Evolutionary conservation across 176 grass and related monocot genomes (phyloP).

Genomic region (Aegilops umbellulata): DNA sequence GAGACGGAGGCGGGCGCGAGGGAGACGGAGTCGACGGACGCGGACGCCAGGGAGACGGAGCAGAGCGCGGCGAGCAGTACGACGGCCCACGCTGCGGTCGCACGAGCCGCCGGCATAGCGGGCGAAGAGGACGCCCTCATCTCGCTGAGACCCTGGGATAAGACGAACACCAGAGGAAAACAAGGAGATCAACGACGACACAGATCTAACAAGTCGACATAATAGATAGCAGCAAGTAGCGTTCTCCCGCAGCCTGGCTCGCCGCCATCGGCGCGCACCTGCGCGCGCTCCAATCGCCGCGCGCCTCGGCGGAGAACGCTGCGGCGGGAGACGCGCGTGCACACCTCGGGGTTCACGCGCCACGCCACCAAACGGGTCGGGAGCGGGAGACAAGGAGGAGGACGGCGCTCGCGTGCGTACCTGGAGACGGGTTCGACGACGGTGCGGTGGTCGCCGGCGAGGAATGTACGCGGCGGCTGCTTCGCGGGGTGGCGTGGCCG

Average conservation of each 20-base stretch:
- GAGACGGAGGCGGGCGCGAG: neutral
- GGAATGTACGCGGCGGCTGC: neutral
- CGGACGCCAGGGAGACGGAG: neutral
- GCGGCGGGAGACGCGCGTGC: neutral
- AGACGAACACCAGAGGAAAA: neutral
- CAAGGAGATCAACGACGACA: neutral
- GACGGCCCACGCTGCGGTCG: neutral
- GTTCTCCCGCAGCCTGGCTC: neutral
- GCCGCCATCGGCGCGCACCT: too few relatives aligned
- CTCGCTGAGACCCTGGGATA: neutral
- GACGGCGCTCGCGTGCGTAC: neutral
- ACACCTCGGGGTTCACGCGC: neutral
- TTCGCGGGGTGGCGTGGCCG: neutral
- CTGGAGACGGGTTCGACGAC: neutral
- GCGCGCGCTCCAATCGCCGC: too few relatives aligned
- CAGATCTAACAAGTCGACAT: neutral
- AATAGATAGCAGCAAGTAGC: too few relatives aligned
- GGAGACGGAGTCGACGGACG: neutral
- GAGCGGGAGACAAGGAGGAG: neutral
- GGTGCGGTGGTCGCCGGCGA: neutral
- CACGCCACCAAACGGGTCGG: neutral
- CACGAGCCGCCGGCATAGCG: neutral
- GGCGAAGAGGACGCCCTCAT: neutral
- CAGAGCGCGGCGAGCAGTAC: slow-evolving; percentile 12
- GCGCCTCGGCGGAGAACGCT: neutral